Base-by-base conservation (phyloP, 2,329 filamentous ascomycete species). In the Sphaerulina musiva region DNA sequence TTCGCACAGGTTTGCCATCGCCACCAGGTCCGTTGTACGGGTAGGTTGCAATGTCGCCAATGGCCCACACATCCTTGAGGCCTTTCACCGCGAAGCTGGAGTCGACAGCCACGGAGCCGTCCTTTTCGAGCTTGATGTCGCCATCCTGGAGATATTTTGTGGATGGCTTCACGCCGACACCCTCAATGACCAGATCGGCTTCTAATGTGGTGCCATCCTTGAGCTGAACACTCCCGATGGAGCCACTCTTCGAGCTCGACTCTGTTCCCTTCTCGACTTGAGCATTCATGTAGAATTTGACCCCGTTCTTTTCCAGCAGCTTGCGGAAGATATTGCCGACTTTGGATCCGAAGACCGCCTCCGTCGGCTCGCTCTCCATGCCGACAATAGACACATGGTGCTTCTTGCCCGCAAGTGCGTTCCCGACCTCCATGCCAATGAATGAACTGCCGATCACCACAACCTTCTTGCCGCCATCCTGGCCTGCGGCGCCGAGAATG, bases 391-490 rank as follows among this genome's bases (percentile, higher is more conserved):
- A 86, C 12, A 98, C 90, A 7, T 84, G 75, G 69, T 98, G 95
- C 64, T 86, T 86, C 64, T 86, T 86, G 43, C 80, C 74, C 0
- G 86, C 84, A 0, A 95, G 74, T 50, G 76, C 85, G 59, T 91
- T 93, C 57, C 87, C 92, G n/a, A 95, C 82, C 72, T 98, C 93
- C 87, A 98, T 95, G 40, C 93, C 93, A 67, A 98, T 98, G 72
- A 98, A 98, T 0, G 89, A 95, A 55, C 87, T 92, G 40, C 93
- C 93, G 51, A 98, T 78, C 11, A 98, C 79, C 45, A 95, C 89
- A 61, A 98, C 83, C 72, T 95, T 96, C 79, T 95, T 96, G 55
- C 83, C 83, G 67, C 87, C 86, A 42, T 88, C 82, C 31, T 80
- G 75, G 6, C 89, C 89, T 45, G 95, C 87, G 6, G 89, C 89